These are phyloP conservation scores for Pseudocercospora macadamiae DNA, from an alignment of 2,329 filamentous ascomycete species.

Conservation along the genomic window DNA sequence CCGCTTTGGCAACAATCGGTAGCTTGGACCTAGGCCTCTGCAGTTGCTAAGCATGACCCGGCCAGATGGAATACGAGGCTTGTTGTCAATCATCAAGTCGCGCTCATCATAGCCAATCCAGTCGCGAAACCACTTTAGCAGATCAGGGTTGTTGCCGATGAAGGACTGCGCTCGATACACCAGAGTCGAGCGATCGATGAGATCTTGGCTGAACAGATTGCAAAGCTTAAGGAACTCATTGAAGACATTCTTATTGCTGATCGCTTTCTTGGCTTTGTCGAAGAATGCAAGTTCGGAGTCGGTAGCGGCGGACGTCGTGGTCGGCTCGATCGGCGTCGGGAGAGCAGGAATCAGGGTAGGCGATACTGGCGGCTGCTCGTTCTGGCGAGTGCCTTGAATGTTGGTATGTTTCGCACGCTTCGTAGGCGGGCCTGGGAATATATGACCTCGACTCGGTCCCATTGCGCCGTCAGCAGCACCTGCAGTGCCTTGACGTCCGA, in stretches of 20 bases:
- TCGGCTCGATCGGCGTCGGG: slow-evolving; percentile 82
- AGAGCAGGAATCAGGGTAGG: slow-evolving; percentile 86
- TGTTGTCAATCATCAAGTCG: slow-evolving; percentile 78
- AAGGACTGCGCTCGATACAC: slow-evolving; percentile 82
- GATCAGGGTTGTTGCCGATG: slow-evolving; percentile 82
- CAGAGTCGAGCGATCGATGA: slow-evolving; percentile 83
- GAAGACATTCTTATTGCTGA: slow-evolving; percentile 88
- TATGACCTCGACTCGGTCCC: slow-evolving; percentile 31
- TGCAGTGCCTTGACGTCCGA: slow-evolving; percentile 57
- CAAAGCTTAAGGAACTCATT: slow-evolving; percentile 96
- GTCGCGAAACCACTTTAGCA: slow-evolving; percentile 85
- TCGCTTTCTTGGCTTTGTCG: slow-evolving; percentile 93
- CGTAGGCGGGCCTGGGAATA: slow-evolving; percentile 39
- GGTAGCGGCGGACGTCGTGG: slow-evolving; percentile 70
- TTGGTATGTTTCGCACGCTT: slow-evolving; percentile 72
- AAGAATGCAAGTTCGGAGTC: slow-evolving; percentile 92
- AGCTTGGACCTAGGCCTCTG: slow-evolving; percentile 92
- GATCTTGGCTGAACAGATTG: slow-evolving; percentile 90
- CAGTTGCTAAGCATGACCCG: slow-evolving; percentile 94
- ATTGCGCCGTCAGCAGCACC: slow-evolving; percentile 42
- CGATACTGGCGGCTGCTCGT: slow-evolving; percentile 62
- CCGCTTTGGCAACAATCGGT: slow-evolving; percentile 85
- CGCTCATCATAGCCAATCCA: slow-evolving; percentile 79
- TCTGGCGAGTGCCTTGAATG: slow-evolving; percentile 30
- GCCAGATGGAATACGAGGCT: slow-evolving; percentile 72